phyloP scores from a whole-genome alignment of 768 basidiomycete genomes.

The Trametes cinnabarina region DNA sequence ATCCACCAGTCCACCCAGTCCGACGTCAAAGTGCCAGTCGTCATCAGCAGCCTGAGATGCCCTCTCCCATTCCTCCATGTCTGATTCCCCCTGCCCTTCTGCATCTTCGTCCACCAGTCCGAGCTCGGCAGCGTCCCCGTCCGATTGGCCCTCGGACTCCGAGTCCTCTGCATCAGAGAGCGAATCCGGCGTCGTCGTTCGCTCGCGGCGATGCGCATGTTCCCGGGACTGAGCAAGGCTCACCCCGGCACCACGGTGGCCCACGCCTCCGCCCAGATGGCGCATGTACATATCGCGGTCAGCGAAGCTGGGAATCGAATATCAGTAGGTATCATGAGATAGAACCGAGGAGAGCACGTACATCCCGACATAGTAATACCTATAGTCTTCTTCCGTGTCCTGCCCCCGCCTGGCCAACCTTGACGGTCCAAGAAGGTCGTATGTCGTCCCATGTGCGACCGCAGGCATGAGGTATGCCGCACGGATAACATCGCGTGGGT shows the following conservation, averaged over 20 bases:
- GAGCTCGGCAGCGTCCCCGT: too few relatives aligned
- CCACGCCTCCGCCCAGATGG: conserved; percentile 8
- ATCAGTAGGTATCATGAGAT: neutral
- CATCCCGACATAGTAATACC: conserved; percentile 25
- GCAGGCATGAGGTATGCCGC: conserved; percentile 43
- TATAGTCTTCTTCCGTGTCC: conserved; percentile 14
- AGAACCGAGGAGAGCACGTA: neutral
- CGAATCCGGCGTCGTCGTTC: too few relatives aligned
- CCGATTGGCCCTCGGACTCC: too few relatives aligned
- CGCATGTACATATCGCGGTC: conserved; percentile 19
- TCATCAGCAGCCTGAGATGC: too few relatives aligned
- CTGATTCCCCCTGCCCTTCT: too few relatives aligned
- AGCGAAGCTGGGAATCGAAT: conserved; percentile 7
- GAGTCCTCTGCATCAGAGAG: too few relatives aligned
- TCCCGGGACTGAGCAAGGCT: neutral
- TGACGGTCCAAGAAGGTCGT: neutral
- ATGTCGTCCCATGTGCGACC: conserved; percentile 28
- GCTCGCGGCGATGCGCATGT: too few relatives aligned
- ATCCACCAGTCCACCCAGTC: too few relatives aligned
- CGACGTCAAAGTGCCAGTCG: too few relatives aligned
- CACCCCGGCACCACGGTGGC: neutral
- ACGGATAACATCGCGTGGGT: conserved; percentile 40
- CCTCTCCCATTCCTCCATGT: too few relatives aligned
- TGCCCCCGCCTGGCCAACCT: neutral
- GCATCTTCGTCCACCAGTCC: too few relatives aligned